Evolutionary conservation across 1,139 yeast genomes (phyloP), one percentile per base, ranked within the genome.

Genomic region (Meyerozyma athensensis): DNA sequence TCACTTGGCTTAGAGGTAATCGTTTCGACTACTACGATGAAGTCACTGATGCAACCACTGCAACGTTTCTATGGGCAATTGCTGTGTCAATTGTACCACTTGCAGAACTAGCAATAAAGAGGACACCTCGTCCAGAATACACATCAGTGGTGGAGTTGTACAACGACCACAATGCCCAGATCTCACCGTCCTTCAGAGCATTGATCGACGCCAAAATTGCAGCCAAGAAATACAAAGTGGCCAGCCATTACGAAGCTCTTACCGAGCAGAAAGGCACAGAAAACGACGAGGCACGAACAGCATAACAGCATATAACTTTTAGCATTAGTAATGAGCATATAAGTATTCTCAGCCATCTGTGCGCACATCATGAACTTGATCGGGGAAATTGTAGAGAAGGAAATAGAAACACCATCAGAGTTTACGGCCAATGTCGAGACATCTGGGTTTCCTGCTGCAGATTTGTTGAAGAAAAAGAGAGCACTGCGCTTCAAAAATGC

Each of bases 341-440:
- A 26, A n/a, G 7, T 8, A 8, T 8, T 8, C 8, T 8, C 19
- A 14, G 13, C 12, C 23, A 30, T 33, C 32, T 16, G 7, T 9
- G 14, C 32, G 14, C 32, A 28, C 18, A n/a, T 18, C 3, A 83
- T 84, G 92, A 85, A 83, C 57, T 65, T 81, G 47, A 63, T 84
- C 14, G 86, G 87, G 7, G 95, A 86, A 41, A 83, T 86, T 33
- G 79, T 85, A 7, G 95, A 85, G 57, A 79, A 72, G 42, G 82
- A 80, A 26, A 64, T 65, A 1, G 61, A 49, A 16, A 60, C 62
- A 2, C 70, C 73, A 0, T 54, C 53, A 32, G 61, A 52, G 57
- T 7, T 40, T 40, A 2, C 46, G 47, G 6, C 46, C 43, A 20
- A 32, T 8, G 32, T 39, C 32, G 36, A 34, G 5, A 43, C 44